Percentiles rank a stretch among this genome's conserved stretches.
phyloP scores from a whole-genome alignment of 2,329 filamentous ascomycete species.

The Parascedosporium putredinis region DNA sequence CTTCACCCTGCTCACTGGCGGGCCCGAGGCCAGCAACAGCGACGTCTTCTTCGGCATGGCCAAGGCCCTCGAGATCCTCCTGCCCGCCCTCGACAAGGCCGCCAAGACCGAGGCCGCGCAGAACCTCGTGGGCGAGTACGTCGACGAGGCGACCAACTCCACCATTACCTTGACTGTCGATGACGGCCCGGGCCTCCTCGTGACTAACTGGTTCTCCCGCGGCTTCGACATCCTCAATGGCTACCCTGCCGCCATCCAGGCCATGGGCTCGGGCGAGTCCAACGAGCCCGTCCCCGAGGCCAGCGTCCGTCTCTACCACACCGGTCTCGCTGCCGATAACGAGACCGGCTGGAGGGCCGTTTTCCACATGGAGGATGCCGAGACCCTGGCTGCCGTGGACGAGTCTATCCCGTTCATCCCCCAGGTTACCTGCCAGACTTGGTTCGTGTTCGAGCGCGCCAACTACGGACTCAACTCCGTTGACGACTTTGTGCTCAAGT shows the following conservation, averaged over 20 bases:
- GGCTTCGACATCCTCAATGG: slow-evolving; percentile 28
- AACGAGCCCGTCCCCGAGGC: slow-evolving; percentile 11
- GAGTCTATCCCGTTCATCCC: not conserved
- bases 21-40: slow-evolving; percentile 16
- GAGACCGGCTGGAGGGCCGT: slow-evolving; percentile 23
- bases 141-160: slow-evolving; percentile 26
- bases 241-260: too few relatives aligned
- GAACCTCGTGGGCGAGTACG: slow-evolving; percentile 26
- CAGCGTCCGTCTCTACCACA: slow-evolving; percentile 20
- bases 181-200: slow-evolving; percentile 25
- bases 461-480: slow-evolving; percentile 5
- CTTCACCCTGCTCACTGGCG: slow-evolving; percentile 27
- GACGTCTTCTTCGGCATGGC: slow-evolving; percentile 19
- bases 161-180: slow-evolving; percentile 27
- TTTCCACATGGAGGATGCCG: slow-evolving; percentile 13
- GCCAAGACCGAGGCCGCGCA: slow-evolving; percentile 23
- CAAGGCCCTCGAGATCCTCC: slow-evolving; percentile 18
- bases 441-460: slow-evolving; percentile 1
- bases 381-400: not conserved
- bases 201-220: slow-evolving; percentile 27
- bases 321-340: slow-evolving; percentile 14
- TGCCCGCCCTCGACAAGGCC: slow-evolving; percentile 32
- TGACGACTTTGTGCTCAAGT: slow-evolving; percentile 1
- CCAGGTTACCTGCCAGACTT: not conserved
- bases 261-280: slow-evolving; percentile 11